Evolutionary conservation across 148 eudicot species (phyloP), one percentile per base, ranked within the genome.

Genomic region (Rhododendron simsii): DNA sequence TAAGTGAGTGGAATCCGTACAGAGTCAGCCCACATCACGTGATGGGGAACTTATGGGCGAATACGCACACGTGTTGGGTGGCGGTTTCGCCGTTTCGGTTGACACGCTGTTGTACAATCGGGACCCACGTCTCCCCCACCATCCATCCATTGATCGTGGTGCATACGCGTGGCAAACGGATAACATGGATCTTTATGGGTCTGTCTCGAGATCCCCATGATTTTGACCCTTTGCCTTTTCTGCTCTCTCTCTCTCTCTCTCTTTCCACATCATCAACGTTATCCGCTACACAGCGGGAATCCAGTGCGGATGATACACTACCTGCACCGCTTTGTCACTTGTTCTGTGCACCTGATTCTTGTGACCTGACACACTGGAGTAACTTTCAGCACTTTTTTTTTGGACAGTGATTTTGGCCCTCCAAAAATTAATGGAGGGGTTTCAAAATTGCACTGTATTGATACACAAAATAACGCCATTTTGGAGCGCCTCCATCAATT

Each of bases 181-280:
- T 55, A 12, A 5, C 15, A 14, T 35, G 44, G 44, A 26, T 11
- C 15, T 28, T 3, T 35, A 5, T 11, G 20, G n/a, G 18, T 26
- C 35, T 4, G 3, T 45, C 81, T 41, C 41, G 83, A 55, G 83
- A 81, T 55, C 39, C 83, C 53, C 83, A 81, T 57, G 83, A 81
- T 81, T 81, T 57, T 55, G 83, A 81, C 83, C n/a, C 55, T 28
- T 5, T 53, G n/a, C 21, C 44, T 35, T 35, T 81, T 53, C 5
- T 1, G 35, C 3, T 2, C 39, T 2, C 39, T 37, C 37, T 35
- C 55, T 33, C 30, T 5, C n/a, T n/a, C 41, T 16, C 6, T 16
- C 51, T 51, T 30, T 53, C 83, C 67, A 81, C 65, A 16, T 51
- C 83, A 18, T 53, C 83, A 81, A 20, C 28, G 33, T 35, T 81